Conservation (phyloP, 441 rosid species). For the Erodium chrysanthum region DNA sequence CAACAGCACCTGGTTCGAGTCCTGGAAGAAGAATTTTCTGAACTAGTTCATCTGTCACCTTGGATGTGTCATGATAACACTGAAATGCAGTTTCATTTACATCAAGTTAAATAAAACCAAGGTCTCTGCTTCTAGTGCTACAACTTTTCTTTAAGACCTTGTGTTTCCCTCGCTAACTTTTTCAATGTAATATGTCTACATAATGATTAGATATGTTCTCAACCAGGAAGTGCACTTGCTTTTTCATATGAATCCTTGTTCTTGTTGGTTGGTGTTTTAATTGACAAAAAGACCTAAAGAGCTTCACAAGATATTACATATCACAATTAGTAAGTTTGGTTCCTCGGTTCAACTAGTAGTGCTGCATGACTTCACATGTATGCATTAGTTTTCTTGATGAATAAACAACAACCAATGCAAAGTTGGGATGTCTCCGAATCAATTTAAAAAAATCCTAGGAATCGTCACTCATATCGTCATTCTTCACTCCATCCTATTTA, state of each 20-base stretch:
- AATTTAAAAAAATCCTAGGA: too few species aligned
- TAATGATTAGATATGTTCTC: not conserved
- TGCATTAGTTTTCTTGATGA: too few species aligned
- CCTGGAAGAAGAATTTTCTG: constrained; percentile 69
- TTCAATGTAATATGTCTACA: not conserved
- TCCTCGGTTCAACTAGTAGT: not conserved
- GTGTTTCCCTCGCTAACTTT: not conserved
- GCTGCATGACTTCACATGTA: too few species aligned
- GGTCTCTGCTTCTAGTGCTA: not conserved
- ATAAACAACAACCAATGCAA: not conserved
- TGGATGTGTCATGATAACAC: constrained; percentile 69
- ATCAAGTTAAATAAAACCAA: not conserved
- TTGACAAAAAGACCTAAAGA: not conserved
- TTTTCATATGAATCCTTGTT: not conserved
- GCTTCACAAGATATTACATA: not conserved
- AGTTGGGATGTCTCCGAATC: not conserved
- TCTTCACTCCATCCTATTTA: too few species aligned
- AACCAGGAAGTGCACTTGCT: not conserved
- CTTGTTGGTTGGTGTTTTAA: not conserved
- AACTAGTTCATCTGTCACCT: constrained; percentile 83
- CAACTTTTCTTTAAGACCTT: not conserved
- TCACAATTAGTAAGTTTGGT: not conserved
- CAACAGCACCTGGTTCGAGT: constrained; percentile 76
- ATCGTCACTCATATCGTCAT: too few species aligned
- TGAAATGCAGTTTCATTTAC: constrained; percentile 24